phyloP scores from a whole-genome alignment of 2,329 filamentous ascomycete genomes.

The Hypoxylon sp. region DNA sequence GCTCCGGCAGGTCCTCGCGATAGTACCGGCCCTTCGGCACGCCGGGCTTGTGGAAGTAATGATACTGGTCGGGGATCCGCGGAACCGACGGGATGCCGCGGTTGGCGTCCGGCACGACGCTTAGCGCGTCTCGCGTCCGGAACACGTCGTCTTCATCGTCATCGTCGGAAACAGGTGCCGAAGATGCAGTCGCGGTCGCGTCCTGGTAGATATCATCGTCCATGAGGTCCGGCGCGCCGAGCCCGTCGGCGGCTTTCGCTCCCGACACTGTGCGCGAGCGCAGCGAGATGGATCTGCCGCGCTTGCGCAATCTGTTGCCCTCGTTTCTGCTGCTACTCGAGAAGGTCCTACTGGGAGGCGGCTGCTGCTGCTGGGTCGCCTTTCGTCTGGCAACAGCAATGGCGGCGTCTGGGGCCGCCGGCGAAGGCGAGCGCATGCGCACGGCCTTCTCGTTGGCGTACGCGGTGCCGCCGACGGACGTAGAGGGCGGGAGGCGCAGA shows the following conservation, averaged over 20 bases:
- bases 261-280: slow-evolving; percentile 13
- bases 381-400: not conserved
- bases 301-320: slow-evolving; percentile 37
- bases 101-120: slow-evolving; percentile 60
- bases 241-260: not conserved
- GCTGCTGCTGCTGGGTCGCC: slow-evolving; percentile 10
- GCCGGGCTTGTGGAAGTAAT: slow-evolving; percentile 31
- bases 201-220: slow-evolving; percentile 11
- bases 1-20: not conserved
- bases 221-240: slow-evolving; percentile 20
- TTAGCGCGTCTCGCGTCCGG: slow-evolving; percentile 45
- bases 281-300: slow-evolving; percentile 31
- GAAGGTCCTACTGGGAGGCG: slow-evolving; percentile 26
- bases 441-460: slow-evolving; percentile 30
- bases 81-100: slow-evolving; percentile 60
- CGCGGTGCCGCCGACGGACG: slow-evolving; percentile 28
- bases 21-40: not conserved
- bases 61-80: slow-evolving; percentile 58
- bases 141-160: not conserved
- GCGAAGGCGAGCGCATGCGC: slow-evolving; percentile 40
- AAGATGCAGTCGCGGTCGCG: slow-evolving; percentile 3
- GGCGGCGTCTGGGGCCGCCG: slow-evolving; percentile 12
- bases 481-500: slow-evolving; percentile 33
- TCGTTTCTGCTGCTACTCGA: slow-evolving; percentile 27
- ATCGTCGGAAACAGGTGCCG: not conserved